A percentile compares a stretch with the other conserved stretches of the same genome.
These are phyloP conservation scores for Amoeboradix gromovi DNA, from an alignment of 371 early-diverging fungal genomes.

Conservation along the genomic window DNA sequence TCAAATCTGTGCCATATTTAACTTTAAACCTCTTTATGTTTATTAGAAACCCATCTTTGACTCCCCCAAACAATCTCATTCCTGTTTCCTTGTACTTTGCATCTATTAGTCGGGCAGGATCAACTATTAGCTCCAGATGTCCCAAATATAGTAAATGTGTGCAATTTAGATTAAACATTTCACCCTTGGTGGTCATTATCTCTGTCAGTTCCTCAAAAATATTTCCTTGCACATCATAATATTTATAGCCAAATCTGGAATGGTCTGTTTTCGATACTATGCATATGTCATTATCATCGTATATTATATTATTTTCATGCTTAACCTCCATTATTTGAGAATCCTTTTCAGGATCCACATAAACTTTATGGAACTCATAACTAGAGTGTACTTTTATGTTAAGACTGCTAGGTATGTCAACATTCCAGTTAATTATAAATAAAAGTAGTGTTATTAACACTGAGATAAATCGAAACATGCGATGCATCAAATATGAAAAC, in stretches of 20 bases:
- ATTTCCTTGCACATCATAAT: background rate
- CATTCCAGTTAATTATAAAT: no score
- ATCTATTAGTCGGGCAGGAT: background rate
- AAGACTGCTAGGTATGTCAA: no score
- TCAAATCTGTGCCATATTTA: background rate
- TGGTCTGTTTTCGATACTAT: background rate
- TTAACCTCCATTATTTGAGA: no score
- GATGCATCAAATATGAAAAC: no score
- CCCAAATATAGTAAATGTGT: background rate
- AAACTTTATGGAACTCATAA: no score
- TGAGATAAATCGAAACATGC: no score
- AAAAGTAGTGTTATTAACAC: no score
- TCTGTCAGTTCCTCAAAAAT: background rate
- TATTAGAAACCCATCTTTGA: background rate
- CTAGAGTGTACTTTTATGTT: no score
- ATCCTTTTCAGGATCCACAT: no score
- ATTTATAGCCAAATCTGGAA: background rate
- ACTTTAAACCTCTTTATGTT: background rate
- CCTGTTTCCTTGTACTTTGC: background rate
- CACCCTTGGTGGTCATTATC: background rate
- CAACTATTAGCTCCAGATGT: background rate
- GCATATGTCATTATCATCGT: background rate
- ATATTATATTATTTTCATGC: no score
- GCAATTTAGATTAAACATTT: background rate
- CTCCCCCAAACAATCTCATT: background rate